These are phyloP conservation scores for Alternaria conjuncta DNA, from an alignment of 2,329 filamentous ascomycete species.

Conservation along the genomic window DNA sequence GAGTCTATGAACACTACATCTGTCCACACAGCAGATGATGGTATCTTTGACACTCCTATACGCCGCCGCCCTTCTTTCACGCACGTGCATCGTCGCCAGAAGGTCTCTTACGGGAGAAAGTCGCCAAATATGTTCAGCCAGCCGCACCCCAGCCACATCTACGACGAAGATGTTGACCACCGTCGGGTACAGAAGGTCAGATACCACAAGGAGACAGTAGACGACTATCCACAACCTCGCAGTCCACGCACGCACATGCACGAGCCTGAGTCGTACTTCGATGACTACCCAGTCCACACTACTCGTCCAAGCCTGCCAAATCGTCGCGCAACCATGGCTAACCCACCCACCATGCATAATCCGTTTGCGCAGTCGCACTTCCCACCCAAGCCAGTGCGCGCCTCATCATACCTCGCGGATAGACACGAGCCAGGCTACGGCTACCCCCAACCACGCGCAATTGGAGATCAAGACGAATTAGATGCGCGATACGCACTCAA, in stretches of 20 bases:
- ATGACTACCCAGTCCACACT: slow-evolving; percentile 7
- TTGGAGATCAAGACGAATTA: neutral
- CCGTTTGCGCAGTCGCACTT: slow-evolving; percentile 9
- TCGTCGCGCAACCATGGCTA: slow-evolving; percentile 21
- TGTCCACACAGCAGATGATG: slow-evolving; percentile 25
- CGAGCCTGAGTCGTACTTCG: slow-evolving; percentile 6
- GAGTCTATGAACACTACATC: slow-evolving; percentile 28
- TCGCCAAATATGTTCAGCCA: neutral
- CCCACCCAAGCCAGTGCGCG: slow-evolving; percentile 15
- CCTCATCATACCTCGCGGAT: slow-evolving; percentile 10
- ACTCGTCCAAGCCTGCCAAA: slow-evolving; percentile 5
- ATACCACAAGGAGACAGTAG: slow-evolving; percentile 4
- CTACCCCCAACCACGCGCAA: neutral
- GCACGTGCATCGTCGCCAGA: slow-evolving; percentile 1
- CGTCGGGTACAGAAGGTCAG: neutral
- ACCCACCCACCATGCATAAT: neutral
- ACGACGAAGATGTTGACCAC: slow-evolving; percentile 9
- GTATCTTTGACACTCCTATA: slow-evolving; percentile 25
- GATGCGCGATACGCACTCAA: neutral
- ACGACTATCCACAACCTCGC: slow-evolving; percentile 11
- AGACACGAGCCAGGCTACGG: slow-evolving; percentile 2
- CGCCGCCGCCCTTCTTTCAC: slow-evolving; percentile 3
- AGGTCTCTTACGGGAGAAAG: neutral
- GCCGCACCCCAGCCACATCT: slow-evolving; percentile 14
- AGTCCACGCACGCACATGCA: neutral